Evolutionary conservation across 1,284 basidiomycete genomes (phyloP).

Genomic region (Ustilago cynodontis): DNA sequence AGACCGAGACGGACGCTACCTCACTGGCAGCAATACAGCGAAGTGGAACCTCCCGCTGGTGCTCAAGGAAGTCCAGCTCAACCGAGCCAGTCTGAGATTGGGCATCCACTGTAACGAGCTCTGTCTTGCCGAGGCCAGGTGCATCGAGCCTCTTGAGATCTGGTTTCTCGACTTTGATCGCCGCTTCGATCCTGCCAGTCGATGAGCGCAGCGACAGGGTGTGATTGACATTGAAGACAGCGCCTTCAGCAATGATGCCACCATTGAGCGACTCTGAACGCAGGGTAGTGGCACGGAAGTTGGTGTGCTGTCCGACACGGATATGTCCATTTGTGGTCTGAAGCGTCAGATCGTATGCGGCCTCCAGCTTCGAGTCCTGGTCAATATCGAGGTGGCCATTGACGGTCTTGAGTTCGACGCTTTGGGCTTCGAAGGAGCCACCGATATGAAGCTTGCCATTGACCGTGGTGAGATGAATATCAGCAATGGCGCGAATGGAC

Average conservation of each 20-base stretch:
- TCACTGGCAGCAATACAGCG: conserved; percentile 40
- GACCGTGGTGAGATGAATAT: conserved; percentile 49
- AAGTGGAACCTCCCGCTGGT: conserved; percentile 44
- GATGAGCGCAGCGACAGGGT: conserved; percentile 41
- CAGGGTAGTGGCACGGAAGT: conserved; percentile 39
- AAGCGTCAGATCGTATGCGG: conserved; percentile 38
- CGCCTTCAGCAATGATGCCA: conserved; percentile 41
- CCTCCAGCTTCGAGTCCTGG: conserved; percentile 33
- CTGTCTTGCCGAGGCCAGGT: conserved; percentile 35
- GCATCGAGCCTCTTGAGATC: conserved; percentile 32
- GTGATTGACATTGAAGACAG: conserved; percentile 52
- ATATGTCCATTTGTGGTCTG: conserved; percentile 51
- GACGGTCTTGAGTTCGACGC: conserved; percentile 37
- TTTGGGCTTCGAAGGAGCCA: conserved; percentile 43
- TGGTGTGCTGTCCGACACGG: conserved; percentile 34
- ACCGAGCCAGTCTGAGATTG: conserved; percentile 48
- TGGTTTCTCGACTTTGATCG: conserved; percentile 48
- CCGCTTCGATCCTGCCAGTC: conserved; percentile 50
- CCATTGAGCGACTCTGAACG: conserved; percentile 46
- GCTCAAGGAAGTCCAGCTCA: conserved; percentile 45
- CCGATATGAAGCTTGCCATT: conserved; percentile 43
- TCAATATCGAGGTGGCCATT: conserved; percentile 46
- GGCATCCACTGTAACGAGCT: conserved; percentile 41
- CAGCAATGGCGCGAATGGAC: conserved; percentile 47
- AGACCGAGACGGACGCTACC: conserved; percentile 38